Percentiles rank a stretch among this genome's conserved stretches.
Evolutionary conservation across 208 protist species (phyloP).

Genomic region (Crithidia bombi): DNA sequence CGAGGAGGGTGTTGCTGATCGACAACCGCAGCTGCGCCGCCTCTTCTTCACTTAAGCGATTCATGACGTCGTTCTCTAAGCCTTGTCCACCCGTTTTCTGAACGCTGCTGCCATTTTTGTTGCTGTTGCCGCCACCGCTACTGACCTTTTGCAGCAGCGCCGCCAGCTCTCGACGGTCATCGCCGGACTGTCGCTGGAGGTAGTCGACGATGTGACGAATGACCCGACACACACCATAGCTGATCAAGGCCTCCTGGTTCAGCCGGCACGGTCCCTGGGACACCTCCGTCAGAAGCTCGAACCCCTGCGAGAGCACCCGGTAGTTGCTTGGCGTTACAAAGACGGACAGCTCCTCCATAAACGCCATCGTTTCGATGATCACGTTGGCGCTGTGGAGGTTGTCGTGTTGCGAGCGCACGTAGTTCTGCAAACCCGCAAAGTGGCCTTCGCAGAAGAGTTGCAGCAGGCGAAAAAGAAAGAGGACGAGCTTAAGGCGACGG

Average conservation of each 20-base stretch:
- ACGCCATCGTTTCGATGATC: conserved; percentile 73
- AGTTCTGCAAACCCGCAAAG: conserved; percentile 87
- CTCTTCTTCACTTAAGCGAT: conserved; percentile 44
- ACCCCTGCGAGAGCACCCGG: conserved; percentile 55
- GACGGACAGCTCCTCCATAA: conserved; percentile 57
- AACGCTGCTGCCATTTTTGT: background rate
- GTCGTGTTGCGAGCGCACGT: conserved; percentile 83
- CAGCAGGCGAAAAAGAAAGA: conserved; percentile 81
- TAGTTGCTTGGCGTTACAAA: conserved; percentile 63
- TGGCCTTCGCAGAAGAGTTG: conserved; percentile 95
- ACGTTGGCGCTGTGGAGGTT: conserved; percentile 88
- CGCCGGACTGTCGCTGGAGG: conserved; percentile 27
- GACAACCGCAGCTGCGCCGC: conserved; percentile 48
- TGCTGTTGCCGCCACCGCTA: background rate
- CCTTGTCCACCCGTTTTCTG: too few species aligned
- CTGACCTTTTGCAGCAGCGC: conserved; percentile 11
- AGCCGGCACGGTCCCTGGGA: conserved; percentile 90
- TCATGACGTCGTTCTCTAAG: conserved; percentile 29
- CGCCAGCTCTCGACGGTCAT: conserved; percentile 3
- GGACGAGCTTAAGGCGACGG: conserved; percentile 52
- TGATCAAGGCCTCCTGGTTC: conserved; percentile 84
- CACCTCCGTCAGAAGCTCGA: conserved; percentile 90
- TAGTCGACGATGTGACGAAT: conserved; percentile 46
- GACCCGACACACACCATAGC: conserved; percentile 56
- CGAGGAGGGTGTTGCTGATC: conserved; percentile 64